phyloP scores from a whole-genome alignment of 225 moss, liverwort and hornwort species.

The Asterella californica region DNA sequence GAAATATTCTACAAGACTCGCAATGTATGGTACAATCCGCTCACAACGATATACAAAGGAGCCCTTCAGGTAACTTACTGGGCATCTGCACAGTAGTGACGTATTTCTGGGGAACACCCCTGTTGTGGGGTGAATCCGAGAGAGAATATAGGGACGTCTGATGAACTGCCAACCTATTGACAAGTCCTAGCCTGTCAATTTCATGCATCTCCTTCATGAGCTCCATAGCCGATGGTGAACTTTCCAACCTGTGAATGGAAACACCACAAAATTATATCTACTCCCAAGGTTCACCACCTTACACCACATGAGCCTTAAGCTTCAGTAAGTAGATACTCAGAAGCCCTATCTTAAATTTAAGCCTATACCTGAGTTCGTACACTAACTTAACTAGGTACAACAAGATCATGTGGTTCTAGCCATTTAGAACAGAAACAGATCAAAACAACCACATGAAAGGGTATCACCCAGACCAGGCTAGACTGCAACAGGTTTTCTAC shows the following conservation, averaged over 20 bases:
- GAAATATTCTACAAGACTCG: conserved; percentile 31
- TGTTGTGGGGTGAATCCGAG: conserved; percentile 48
- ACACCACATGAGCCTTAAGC: too few relatives aligned
- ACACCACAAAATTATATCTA: not conserved
- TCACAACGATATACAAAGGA: conserved; percentile 56
- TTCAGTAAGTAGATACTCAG: too few relatives aligned
- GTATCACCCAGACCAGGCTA: too few relatives aligned
- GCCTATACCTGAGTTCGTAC: too few relatives aligned
- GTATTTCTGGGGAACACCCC: conserved; percentile 70
- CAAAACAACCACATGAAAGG: not conserved
- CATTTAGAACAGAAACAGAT: not conserved
- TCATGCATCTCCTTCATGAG: conserved; percentile 70
- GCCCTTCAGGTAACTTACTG: conserved; percentile 67
- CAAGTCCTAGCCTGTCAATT: conserved; percentile 65
- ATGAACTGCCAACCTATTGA: conserved; percentile 72
- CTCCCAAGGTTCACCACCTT: too few relatives aligned
- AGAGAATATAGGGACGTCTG: conserved; percentile 57
- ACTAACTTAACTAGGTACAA: too few relatives aligned
- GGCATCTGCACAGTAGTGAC: conserved; percentile 74
- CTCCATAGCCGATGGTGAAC: conserved; percentile 72
- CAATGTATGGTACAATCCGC: conserved; percentile 33
- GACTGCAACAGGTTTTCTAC: too few relatives aligned
- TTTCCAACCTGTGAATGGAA: conserved; percentile 57
- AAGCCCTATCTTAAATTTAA: too few relatives aligned
- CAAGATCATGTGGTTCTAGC: too few relatives aligned